phyloP scores from a whole-genome alignment of 768 basidiomycete genomes.

The Crassisporium funariophilum region DNA sequence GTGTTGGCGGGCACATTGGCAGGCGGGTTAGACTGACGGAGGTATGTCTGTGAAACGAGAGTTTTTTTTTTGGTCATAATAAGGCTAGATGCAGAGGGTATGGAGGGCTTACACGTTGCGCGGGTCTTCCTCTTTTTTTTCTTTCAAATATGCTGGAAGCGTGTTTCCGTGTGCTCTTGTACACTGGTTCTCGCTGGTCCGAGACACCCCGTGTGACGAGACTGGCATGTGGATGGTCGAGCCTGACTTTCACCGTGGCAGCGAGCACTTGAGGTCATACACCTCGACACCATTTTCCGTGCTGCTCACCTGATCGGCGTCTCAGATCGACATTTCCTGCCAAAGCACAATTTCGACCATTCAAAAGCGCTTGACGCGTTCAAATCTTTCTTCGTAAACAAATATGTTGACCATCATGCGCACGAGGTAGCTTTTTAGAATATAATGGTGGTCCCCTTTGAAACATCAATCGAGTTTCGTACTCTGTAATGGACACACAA shows the following conservation, averaged over 20 bases:
- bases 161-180: conserved; percentile 28
- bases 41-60: too few species aligned
- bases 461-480: too few species aligned
- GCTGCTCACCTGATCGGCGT: conserved; percentile 22
- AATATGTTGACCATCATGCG: conserved; percentile 15
- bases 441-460: too few species aligned
- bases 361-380: conserved; percentile 6
- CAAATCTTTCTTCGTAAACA: conserved; percentile 11
- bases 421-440: conserved; percentile 7
- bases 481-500: too few species aligned
- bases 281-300: conserved; percentile 23
- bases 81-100: conserved; percentile 15
- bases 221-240: conserved; percentile 32
- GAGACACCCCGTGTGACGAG: conserved; percentile 17
- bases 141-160: conserved; percentile 14
- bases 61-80: too few species aligned
- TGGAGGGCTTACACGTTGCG: conserved; percentile 23
- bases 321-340: conserved; percentile 2
- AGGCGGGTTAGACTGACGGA: too few species aligned
- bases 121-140: conserved; percentile 26
- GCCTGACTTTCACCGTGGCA: conserved; percentile 23
- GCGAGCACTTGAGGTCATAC: conserved; percentile 15
- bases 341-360: background rate
- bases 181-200: conserved; percentile 22
- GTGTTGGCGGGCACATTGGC: too few species aligned